Evolutionary conservation across 2,329 filamentous ascomycete genomes (phyloP).

Genomic region (Fonsecaea nubica): DNA sequence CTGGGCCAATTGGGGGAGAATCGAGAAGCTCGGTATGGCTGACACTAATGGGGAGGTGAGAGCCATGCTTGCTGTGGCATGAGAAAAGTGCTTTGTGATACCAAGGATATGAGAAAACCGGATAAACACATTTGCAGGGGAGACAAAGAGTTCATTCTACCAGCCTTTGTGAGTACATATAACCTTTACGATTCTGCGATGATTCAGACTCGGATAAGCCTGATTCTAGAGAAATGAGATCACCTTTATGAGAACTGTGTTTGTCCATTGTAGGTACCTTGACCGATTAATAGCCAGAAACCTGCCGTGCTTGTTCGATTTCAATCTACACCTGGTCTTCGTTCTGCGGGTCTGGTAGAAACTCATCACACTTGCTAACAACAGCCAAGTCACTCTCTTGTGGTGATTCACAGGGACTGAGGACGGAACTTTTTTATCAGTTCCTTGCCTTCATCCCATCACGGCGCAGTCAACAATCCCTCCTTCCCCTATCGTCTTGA

Average conservation of each 20-base stretch:
- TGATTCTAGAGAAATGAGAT: slow-evolving; percentile 5
- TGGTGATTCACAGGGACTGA: neutral
- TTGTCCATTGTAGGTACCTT: neutral
- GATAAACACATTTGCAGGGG: neutral
- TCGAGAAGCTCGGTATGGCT: slow-evolving; percentile 31
- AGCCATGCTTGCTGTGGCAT: slow-evolving; percentile 30
- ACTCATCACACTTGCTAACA: neutral
- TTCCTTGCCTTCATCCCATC: slow-evolving; percentile 5
- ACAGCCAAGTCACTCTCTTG: neutral
- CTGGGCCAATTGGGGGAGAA: slow-evolving; percentile 40
- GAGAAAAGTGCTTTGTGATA: slow-evolving; percentile 5
- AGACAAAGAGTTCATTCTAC: neutral
- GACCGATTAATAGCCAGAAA: neutral
- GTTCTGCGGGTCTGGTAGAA: neutral
- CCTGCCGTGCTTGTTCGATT: neutral
- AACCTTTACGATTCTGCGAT: slow-evolving; percentile 5
- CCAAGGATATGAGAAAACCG: neutral
- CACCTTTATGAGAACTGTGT: neutral
- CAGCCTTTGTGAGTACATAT: slow-evolving; percentile 14
- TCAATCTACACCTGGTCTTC: neutral
- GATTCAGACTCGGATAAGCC: neutral
- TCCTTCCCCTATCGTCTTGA: neutral
- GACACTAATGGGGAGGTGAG: slow-evolving; percentile 20
- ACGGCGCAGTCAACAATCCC: neutral
- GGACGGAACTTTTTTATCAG: neutral